These are phyloP conservation scores for Antitrichia curtipendula DNA, from an alignment of 225 moss, liverwort and hornwort species.

Conservation along the genomic window DNA sequence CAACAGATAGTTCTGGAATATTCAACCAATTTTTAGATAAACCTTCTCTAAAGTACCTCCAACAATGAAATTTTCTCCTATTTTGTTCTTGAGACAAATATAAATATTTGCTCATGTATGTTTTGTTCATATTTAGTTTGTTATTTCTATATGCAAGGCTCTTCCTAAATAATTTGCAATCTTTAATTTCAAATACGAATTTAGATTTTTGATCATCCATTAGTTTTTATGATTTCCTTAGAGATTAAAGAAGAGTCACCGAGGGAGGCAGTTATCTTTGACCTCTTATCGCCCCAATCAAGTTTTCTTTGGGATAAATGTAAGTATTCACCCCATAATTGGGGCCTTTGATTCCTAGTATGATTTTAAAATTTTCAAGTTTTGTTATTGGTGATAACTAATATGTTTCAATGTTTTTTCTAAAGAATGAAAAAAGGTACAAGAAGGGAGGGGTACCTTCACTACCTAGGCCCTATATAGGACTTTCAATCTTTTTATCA, in stretches of 20 bases:
- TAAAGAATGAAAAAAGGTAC: background rate
- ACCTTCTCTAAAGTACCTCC: background rate
- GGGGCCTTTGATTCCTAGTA: no score
- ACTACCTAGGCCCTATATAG: background rate
- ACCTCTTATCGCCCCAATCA: fast-evolving
- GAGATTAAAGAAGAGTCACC: background rate
- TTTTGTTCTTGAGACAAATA: background rate
- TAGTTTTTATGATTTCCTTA: fast-evolving
- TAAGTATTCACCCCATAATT: no score
- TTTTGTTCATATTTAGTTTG: fast-evolving
- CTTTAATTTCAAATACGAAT: background rate
- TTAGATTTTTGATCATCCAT: background rate
- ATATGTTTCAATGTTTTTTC: background rate
- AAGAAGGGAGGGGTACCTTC: fast-evolving
- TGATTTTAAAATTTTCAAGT: no score
- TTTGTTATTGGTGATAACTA: background rate
- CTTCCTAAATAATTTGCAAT: fast-evolving
- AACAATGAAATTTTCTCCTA: fast-evolving
- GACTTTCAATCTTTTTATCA: background rate
- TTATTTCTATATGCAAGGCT: background rate
- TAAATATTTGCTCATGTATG: background rate
- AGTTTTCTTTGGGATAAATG: fast-evolving
- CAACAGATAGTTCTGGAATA: background rate
- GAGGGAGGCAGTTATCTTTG: fast-evolving
- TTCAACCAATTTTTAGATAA: fast-evolving